phyloP scores from a whole-genome alignment of 208 protist species.

The Wallacemonas sp. region DNA sequence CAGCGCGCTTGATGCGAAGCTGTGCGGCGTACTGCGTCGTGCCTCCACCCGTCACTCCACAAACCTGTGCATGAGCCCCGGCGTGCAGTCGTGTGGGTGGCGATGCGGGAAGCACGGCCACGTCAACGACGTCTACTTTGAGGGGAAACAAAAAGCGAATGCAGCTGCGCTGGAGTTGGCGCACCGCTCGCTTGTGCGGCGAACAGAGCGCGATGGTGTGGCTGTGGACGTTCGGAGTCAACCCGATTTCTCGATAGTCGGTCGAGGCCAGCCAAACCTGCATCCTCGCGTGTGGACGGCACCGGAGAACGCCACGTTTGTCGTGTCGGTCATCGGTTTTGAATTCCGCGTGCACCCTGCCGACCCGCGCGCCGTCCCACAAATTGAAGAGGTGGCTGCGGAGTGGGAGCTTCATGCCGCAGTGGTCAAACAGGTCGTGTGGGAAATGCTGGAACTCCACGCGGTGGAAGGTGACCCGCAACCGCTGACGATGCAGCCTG shows the following conservation, averaged over 20 bases:
- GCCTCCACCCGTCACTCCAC: slow-evolving; percentile 62
- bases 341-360: slow-evolving; percentile 89
- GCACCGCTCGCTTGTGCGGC: slow-evolving; percentile 51
- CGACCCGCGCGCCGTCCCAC: slow-evolving; percentile 68
- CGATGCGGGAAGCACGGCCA: slow-evolving; percentile 80
- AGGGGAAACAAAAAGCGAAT: slow-evolving; percentile 78
- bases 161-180: slow-evolving; percentile 52
- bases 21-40: slow-evolving; percentile 83
- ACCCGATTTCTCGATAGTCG: slow-evolving; percentile 80
- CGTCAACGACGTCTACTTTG: slow-evolving; percentile 89
- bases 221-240: slow-evolving; percentile 59
- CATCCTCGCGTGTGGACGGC: slow-evolving; percentile 80
- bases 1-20: slow-evolving; percentile 54
- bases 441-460: slow-evolving; percentile 87
- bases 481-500: slow-evolving; percentile 54
- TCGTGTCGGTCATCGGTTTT: slow-evolving; percentile 75
- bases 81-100: slow-evolving; percentile 76
- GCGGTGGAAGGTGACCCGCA: slow-evolving; percentile 71
- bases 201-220: slow-evolving; percentile 55
- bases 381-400: slow-evolving; percentile 67
- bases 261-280: slow-evolving; percentile 47
- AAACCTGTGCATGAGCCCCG: slow-evolving; percentile 66
- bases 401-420: slow-evolving; percentile 83
- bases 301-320: slow-evolving; percentile 65
- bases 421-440: slow-evolving; percentile 76